Evolutionary conservation across 1,284 basidiomycete genomes (phyloP), one percentile per base, ranked within the genome.

Genomic region (Microbotryum saponariae): DNA sequence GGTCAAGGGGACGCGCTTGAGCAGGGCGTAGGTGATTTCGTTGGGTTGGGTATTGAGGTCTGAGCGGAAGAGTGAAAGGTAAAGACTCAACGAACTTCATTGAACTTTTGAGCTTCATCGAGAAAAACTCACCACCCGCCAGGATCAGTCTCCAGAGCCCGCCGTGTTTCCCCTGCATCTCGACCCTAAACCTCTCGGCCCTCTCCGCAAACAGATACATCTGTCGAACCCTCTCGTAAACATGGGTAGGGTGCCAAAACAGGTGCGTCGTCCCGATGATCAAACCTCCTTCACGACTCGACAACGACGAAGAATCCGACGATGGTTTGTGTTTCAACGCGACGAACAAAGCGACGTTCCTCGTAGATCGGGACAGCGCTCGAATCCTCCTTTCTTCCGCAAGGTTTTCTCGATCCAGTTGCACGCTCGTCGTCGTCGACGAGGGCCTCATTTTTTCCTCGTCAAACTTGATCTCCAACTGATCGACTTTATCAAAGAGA

Each of bases 31-130:
- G 0, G 85, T 84, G 2, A 88, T 80, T 73, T 96, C 93, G 66
- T 82, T 82, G 0, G 94, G 94, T 45, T 85, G 79, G 58, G 91
- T 91, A 76, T 97, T 97, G 77, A 97, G 91, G 75, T 97, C 94
- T 92, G 68, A 27, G 25, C 25, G 25, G 4, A 25, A 2, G 25
- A 25, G 25, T 25, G 25, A 25, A 3, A 25, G 25, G 25, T 25
- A 2, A 25, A 25, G 25, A 25, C 4, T 25, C 25, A 25, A 25
- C 25, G 25, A 25, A 2, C 25, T 25, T 25, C 25, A 27, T 27
- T 27, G 27, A 27, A 27, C n/a, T n/a, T n/a, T n/a, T n/a, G 56
- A 61, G 16, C 54, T 29, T 49, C 44, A 45, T 7, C 52, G 20
- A 3, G 27, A 27, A 27, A 37, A 8, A 67, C 75, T 58, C 55